phyloP scores from a whole-genome alignment of 306 rosid species.

The Potentilla sterilis region DNA sequence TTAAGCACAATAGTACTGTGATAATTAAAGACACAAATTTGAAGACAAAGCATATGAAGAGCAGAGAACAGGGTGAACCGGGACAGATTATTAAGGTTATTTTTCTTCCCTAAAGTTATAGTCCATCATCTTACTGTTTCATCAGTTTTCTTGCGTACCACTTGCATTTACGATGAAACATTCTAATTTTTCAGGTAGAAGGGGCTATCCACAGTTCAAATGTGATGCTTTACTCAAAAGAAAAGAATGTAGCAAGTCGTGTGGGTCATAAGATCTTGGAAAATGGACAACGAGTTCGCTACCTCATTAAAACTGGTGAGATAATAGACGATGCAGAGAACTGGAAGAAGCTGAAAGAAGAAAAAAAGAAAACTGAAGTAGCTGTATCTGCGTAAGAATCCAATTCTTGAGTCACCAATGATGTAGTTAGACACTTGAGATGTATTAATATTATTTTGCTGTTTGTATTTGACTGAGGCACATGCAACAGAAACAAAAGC shows the following conservation, averaged over 20 bases:
- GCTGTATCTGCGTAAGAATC: slow-evolving; percentile 47
- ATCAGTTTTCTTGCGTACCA: slow-evolving; percentile 13
- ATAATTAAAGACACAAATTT: slow-evolving; percentile 67
- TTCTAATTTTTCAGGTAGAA: slow-evolving; percentile 57
- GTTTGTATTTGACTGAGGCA: slow-evolving; percentile 14
- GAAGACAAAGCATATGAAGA: slow-evolving; percentile 90
- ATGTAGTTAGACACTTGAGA: slow-evolving; percentile 33
- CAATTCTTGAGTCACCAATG: slow-evolving; percentile 18
- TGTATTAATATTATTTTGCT: slow-evolving; percentile 23
- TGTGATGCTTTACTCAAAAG: slow-evolving; percentile 93
- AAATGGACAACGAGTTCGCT: slow-evolving; percentile 74
- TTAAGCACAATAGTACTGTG: slow-evolving; percentile 79
- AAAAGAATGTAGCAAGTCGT: slow-evolving; percentile 82
- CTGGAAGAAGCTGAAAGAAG: slow-evolving; percentile 82
- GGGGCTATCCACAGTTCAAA: slow-evolving; percentile 93
- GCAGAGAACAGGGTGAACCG: slow-evolving; percentile 78
- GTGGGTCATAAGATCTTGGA: slow-evolving; percentile 90
- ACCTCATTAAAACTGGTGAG: slow-evolving; percentile 91
- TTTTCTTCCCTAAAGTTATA: slow-evolving; percentile 24
- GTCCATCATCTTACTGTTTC: neutral
- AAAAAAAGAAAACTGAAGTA: slow-evolving; percentile 55
- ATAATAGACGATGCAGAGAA: slow-evolving; percentile 61
- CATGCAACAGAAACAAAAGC: neutral
- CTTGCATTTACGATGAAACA: slow-evolving; percentile 7
- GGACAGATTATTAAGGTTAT: slow-evolving; percentile 84